Conservation (phyloP, 2,329 filamentous ascomycete genomes). For the Alternaria consortialis region DNA sequence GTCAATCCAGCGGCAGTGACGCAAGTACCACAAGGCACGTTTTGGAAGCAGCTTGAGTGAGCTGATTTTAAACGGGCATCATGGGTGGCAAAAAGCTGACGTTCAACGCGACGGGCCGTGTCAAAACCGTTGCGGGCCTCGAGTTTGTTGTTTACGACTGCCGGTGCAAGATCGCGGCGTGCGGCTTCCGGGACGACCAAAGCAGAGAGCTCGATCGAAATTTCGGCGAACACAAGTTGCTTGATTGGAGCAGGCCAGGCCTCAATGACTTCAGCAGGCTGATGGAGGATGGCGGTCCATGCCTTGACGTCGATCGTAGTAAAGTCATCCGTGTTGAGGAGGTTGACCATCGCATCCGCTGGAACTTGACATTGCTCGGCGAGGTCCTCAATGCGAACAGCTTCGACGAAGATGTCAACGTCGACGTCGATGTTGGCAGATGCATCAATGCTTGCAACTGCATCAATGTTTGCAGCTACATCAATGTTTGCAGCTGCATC, state of each 20-base stretch:
- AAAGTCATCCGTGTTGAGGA: constrained; percentile 2
- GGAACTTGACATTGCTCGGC: not conserved
- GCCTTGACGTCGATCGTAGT: not conserved
- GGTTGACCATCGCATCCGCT: not conserved
- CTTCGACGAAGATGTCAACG: not conserved
- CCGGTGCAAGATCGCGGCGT: not conserved
- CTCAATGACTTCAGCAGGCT: not conserved
- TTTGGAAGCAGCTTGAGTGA: not conserved
- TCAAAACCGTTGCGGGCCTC: not conserved
- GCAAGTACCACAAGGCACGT: not conserved
- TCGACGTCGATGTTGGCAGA: not conserved
- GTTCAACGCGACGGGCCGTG: not conserved
- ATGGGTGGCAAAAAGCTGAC: not conserved
- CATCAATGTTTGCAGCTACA: not conserved
- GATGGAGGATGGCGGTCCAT: not conserved
- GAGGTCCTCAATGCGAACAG: not conserved
- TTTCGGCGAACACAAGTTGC: not conserved
- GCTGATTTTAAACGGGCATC: not conserved
- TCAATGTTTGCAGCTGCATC: not conserved
- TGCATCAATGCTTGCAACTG: not conserved
- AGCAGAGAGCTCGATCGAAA: not conserved
- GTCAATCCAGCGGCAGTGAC: not conserved
- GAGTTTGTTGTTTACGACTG: not conserved
- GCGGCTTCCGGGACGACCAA: not conserved
- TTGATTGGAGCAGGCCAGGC: not conserved